Conservation (phyloP, 768 basidiomycete genomes). For the Strobilomyces dryophilus region DNA sequence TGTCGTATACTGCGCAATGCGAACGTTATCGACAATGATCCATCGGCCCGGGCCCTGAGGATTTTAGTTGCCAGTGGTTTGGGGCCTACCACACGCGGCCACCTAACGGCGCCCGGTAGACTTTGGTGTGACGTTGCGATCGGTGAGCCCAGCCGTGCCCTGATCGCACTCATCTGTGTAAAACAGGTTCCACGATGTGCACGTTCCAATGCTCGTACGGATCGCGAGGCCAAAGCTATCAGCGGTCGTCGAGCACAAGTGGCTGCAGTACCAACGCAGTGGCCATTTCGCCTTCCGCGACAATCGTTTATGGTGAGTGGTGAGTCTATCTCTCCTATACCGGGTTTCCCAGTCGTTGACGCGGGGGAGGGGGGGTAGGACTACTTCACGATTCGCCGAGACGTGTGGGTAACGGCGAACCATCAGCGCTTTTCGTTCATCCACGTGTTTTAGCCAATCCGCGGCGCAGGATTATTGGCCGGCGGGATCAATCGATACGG, state of each 20-base stretch:
- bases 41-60: neutral
- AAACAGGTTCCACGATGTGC: neutral
- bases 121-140: neutral
- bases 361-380: neutral
- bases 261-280: neutral
- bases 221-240: no score
- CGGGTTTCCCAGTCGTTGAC: neutral
- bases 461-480: neutral
- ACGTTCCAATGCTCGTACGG: neutral
- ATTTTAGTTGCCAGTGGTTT: no score
- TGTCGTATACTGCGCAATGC: no score
- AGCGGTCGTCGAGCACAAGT: neutral
- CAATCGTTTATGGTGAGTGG: constrained; percentile 8
- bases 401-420: constrained; percentile 1
- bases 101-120: no score
- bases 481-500: neutral
- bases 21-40: neutral
- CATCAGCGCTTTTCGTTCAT: neutral
- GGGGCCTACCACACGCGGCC: no score
- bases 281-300: neutral
- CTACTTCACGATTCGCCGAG: neutral
- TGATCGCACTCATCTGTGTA: neutral
- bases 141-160: neutral
- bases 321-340: neutral
- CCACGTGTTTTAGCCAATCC: neutral